These are phyloP conservation scores for Erodium chrysanthum DNA, from an alignment of 441 rosid genomes.

Conservation along the genomic window DNA sequence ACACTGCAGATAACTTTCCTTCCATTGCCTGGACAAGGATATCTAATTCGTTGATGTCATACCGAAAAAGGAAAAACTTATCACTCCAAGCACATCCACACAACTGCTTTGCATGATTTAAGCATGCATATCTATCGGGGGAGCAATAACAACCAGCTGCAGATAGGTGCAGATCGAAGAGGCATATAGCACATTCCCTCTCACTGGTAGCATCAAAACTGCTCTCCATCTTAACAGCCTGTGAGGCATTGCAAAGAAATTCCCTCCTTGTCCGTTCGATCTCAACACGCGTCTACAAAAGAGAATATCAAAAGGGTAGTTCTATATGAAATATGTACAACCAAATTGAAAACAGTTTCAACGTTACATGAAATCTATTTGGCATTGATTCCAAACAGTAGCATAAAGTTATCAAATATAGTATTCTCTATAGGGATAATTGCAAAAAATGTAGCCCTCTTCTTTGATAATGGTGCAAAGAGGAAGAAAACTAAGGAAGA, in stretches of 20 bases:
- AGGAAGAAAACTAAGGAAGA: too few relatives aligned
- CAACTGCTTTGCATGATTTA: constrained; percentile 79
- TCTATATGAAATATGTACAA: background rate
- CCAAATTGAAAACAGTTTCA: background rate
- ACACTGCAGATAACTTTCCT: constrained; percentile 89
- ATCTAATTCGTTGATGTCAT: constrained; percentile 65
- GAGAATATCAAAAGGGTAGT: constrained; percentile 9
- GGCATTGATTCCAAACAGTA: background rate
- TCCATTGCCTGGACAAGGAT: constrained; percentile 93
- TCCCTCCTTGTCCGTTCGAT: constrained; percentile 65
- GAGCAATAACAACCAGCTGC: constrained; percentile 94
- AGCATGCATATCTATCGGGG: constrained; percentile 82
- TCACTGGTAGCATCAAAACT: constrained; percentile 81
- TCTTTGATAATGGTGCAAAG: too few relatives aligned
- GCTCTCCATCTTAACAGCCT: constrained; percentile 73
- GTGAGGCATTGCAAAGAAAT: constrained; percentile 48
- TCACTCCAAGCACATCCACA: constrained; percentile 63
- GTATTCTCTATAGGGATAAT: too few relatives aligned
- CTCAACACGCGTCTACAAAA: constrained; percentile 68
- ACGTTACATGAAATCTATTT: background rate
- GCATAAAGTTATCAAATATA: background rate
- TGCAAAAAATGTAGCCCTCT: too few relatives aligned
- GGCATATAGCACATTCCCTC: constrained; percentile 83
- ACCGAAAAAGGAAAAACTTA: constrained; percentile 79
- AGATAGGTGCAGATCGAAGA: constrained; percentile 93